These are phyloP conservation scores for Triadica sebifera DNA, from an alignment of 345 rosid genomes.

Conservation along the genomic window DNA sequence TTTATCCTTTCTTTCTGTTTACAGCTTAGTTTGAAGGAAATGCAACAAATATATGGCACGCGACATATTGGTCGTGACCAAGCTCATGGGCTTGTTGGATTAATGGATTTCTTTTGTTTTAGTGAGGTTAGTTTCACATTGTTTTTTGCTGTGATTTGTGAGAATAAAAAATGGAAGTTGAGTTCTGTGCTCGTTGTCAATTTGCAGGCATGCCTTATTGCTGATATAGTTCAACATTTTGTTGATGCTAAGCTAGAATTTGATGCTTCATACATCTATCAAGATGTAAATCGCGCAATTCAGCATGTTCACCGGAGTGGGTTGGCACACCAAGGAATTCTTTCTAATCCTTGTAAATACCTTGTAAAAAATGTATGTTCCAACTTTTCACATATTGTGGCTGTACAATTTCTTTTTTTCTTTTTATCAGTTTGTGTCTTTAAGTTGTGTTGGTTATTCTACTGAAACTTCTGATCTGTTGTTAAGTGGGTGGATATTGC, in stretches of 20 bases:
- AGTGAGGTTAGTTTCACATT: constrained; percentile 63
- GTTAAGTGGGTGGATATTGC: constrained; percentile 25
- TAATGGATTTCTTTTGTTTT: constrained; percentile 99
- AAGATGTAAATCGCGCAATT: constrained; percentile 89
- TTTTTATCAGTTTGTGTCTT: background rate
- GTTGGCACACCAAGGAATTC: constrained; percentile 83
- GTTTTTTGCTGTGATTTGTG: background rate
- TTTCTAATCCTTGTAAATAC: constrained; percentile 75
- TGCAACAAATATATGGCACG: constrained; percentile 71
- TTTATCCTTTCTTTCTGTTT: constrained; percentile 19
- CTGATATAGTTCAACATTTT: constrained; percentile 87
- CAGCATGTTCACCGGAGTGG: constrained; percentile 97
- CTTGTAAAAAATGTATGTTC: constrained; percentile 72
- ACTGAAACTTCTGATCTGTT: constrained; percentile 3
- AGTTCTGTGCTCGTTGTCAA: constrained; percentile 5
- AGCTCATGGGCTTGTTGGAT: constrained; percentile 80
- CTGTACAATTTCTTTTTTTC: background rate
- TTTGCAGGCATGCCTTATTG: constrained; percentile 85
- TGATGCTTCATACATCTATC: constrained; percentile 87
- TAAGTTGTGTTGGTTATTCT: constrained; percentile 12
- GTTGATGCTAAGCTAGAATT: constrained; percentile 94
- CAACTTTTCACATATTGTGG: constrained; percentile 9
- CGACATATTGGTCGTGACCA: constrained; percentile 92
- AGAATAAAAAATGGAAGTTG: background rate
- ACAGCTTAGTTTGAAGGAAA: constrained; percentile 68